A percentile compares a stretch with the other conserved stretches of the same genome.
These are phyloP conservation scores for Phytophthora fragariaefolia DNA, from an alignment of 352 stramenopile genomes.

Conservation along the genomic window DNA sequence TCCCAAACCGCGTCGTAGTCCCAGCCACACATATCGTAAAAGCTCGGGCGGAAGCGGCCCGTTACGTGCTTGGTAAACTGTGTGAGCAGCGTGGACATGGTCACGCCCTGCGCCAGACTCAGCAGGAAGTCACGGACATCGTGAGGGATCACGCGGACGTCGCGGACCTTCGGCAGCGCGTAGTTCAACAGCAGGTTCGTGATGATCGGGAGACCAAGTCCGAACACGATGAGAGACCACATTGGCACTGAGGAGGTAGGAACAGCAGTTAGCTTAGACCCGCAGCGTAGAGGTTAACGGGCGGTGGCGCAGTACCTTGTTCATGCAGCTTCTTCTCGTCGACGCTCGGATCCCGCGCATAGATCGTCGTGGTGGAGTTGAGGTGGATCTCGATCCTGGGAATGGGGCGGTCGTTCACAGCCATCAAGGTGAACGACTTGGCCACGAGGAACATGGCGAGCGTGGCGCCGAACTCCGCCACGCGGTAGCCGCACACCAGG, in stretches of 20 bases:
- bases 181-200: slow-evolving; percentile 60
- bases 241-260: slow-evolving; percentile 50
- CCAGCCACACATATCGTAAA: slow-evolving; percentile 81
- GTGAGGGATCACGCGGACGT: slow-evolving; percentile 54
- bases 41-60: slow-evolving; percentile 74
- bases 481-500: slow-evolving; percentile 30
- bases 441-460: slow-evolving; percentile 33
- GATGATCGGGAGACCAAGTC: slow-evolving; percentile 41
- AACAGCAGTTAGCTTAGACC: neutral
- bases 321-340: slow-evolving; percentile 48
- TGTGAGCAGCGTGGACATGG: slow-evolving; percentile 57
- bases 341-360: slow-evolving; percentile 49
- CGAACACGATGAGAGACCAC: slow-evolving; percentile 39
- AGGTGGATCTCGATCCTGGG: slow-evolving; percentile 47
- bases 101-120: slow-evolving; percentile 49
- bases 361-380: slow-evolving; percentile 44
- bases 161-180: slow-evolving; percentile 47
- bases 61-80: slow-evolving; percentile 76
- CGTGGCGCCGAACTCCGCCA: slow-evolving; percentile 40
- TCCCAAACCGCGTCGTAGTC: slow-evolving; percentile 65
- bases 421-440: slow-evolving; percentile 32
- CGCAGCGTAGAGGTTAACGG: no score
- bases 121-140: slow-evolving; percentile 78
- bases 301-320: slow-evolving; percentile 30
- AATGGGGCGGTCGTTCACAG: slow-evolving; percentile 44